These are phyloP conservation scores for Dimocarpus longan DNA, from an alignment of 345 rosid species.

Conservation along the genomic window DNA sequence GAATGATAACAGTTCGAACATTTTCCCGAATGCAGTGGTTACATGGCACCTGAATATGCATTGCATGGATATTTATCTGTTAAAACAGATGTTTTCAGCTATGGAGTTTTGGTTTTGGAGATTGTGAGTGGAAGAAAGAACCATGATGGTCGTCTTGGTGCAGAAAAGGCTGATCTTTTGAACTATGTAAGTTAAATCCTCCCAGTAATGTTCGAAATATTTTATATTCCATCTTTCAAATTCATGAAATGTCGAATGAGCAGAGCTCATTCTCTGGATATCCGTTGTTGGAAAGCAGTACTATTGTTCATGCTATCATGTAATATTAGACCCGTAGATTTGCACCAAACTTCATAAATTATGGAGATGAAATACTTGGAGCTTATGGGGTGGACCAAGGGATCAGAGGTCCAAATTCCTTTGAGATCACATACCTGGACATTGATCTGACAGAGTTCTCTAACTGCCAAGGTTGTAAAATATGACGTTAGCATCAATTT, in stretches of 20 bases:
- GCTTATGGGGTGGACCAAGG: background rate
- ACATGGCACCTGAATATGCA: conserved; percentile 97
- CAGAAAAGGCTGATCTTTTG: conserved; percentile 69
- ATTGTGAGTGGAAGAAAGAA: conserved; percentile 89
- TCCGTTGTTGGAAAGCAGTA: background rate
- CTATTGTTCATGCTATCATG: background rate
- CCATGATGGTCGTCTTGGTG: conserved; percentile 43
- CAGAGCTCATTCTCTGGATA: background rate
- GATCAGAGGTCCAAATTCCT: background rate
- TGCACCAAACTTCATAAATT: background rate
- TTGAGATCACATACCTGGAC: background rate
- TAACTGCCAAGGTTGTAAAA: background rate
- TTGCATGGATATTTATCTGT: conserved; percentile 79
- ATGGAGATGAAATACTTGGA: background rate
- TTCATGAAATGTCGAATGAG: background rate
- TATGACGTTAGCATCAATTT: background rate
- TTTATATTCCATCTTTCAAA: background rate
- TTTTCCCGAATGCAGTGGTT: conserved; percentile 65
- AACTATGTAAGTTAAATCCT: conserved; percentile 62
- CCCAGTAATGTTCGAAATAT: background rate
- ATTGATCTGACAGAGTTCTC: background rate
- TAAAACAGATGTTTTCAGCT: conserved; percentile 87
- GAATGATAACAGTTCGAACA: background rate
- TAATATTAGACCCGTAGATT: background rate
- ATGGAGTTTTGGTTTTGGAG: conserved; percentile 79